Evolutionary conservation across 331 rosid species (phyloP), one percentile per base, ranked within the genome.

Genomic region (Rosa hybrid): DNA sequence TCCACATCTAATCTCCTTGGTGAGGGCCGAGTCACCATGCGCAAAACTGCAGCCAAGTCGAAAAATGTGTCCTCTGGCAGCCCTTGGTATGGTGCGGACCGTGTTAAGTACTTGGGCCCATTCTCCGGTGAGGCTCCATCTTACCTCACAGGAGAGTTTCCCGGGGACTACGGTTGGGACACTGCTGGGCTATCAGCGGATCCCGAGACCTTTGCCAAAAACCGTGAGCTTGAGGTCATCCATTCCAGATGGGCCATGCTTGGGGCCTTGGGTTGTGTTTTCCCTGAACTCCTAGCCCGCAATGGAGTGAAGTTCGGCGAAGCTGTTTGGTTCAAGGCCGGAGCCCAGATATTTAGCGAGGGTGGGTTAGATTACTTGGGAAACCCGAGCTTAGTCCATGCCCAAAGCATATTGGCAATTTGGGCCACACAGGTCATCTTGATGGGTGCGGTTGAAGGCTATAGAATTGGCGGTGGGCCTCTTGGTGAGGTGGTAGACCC

Each of bases 61-160:
- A 80, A 80, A 72, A 48, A 39, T 4, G 46, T 80, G 10, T 80
- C 83, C 42, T 63, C 83, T 7, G 78, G 83, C 7, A 80, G 83
- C 83, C 83, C 83, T 20, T 80, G 83, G 83, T 80, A 79, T 17
- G 78, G 78, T 48, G 77, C 82, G 0, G 78, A 79, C 60, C 82
- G 82, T 11, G 82, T 79, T 23, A 79, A 79, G 48, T 79, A 79
- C 78, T 34, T 72, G 25, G 82, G 82, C 23, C 78, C 82, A 14
- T 79, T 79, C 78, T 79, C 78, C 1, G 82, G 78, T 0, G 82
- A 79, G 9, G 62, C 82, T 8, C 82, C 82, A 0, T 79, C 82
- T 20, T 79, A 79, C 38, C 72, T 79, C 0, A 79, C 78, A 0
- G 82, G 77, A 34, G 82, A 65, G 71, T 65, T 65, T 34, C 71